Percentiles rank a stretch among this genome's conserved stretches.
These are phyloP conservation scores for Apocynum venetum DNA, from an alignment of 257 asterid species.

Conservation along the genomic window DNA sequence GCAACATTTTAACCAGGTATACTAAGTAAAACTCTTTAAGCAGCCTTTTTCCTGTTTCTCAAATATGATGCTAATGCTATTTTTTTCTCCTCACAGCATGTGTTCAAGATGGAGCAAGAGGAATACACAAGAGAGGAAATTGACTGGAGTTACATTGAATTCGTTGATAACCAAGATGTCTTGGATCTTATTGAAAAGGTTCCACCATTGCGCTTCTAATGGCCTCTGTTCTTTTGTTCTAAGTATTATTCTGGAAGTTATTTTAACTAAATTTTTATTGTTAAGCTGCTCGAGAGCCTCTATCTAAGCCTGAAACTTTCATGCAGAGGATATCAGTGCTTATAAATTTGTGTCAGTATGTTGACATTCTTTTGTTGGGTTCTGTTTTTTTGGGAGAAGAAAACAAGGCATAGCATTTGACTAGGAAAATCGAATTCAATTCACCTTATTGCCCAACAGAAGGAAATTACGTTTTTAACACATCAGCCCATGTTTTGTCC, in stretches of 20 bases:
- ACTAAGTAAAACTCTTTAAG: slow-evolving; percentile 14
- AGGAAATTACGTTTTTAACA: background rate
- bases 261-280: background rate
- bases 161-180: slow-evolving; percentile 96
- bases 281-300: background rate
- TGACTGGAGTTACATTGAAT: slow-evolving; percentile 97
- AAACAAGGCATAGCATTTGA: background rate
- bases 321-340: background rate
- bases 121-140: slow-evolving; percentile 91
- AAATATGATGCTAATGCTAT: slow-evolving; percentile 22
- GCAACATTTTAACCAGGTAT: slow-evolving; percentile 98
- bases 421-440: background rate
- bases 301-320: background rate
- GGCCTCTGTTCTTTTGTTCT: slow-evolving; percentile 5
- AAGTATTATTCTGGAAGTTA: background rate
- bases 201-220: slow-evolving; percentile 16
- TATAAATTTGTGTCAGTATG: background rate
- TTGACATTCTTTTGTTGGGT: slow-evolving; percentile 2
- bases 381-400: background rate
- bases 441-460: background rate
- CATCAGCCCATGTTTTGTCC: background rate
- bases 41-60: slow-evolving; percentile 12
- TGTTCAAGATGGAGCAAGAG: slow-evolving; percentile 98
- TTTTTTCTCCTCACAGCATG: slow-evolving; percentile 56
- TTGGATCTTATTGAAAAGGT: slow-evolving; percentile 99